Conservation (phyloP, 2,329 filamentous ascomycete species). For the Fusarium transvaalense region DNA sequence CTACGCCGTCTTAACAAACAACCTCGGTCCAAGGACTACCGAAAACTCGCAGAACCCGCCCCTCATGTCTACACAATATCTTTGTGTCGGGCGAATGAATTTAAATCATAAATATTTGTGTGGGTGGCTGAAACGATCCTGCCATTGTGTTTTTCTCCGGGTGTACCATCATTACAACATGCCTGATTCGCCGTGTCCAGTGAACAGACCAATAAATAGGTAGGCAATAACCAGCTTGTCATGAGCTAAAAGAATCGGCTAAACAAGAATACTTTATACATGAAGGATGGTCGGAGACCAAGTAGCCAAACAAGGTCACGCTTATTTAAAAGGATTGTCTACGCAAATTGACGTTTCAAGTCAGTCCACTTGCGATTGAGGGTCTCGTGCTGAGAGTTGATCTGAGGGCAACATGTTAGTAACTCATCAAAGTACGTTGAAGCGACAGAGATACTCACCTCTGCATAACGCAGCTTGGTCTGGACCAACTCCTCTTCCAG, state of each 20-base stretch:
- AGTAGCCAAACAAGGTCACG: constrained; percentile 28
- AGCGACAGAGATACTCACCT: constrained; percentile 72
- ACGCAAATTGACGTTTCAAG: constrained; percentile 70
- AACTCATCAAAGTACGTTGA: not conserved
- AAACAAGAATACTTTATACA: constrained; percentile 47
- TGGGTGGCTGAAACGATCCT: constrained; percentile 38
- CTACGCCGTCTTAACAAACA: constrained; percentile 4
- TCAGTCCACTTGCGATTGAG: constrained; percentile 84
- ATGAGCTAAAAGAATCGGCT: constrained; percentile 17
- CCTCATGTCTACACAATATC: constrained; percentile 22
- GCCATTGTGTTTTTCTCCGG: constrained; percentile 25
- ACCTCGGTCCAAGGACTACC: not conserved
- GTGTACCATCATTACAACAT: constrained; percentile 42
- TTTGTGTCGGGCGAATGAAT: constrained; percentile 14
- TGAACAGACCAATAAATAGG: constrained; percentile 13
- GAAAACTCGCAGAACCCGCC: constrained; percentile 12
- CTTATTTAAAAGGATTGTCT: constrained; percentile 10
- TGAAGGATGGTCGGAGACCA: constrained; percentile 33
- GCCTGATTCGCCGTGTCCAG: constrained; percentile 31
- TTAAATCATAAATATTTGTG: constrained; percentile 31
- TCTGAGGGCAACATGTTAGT: constrained; percentile 59
- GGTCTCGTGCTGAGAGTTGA: constrained; percentile 77
- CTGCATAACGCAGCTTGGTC: constrained; percentile 94
- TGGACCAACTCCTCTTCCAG: constrained; percentile 93
- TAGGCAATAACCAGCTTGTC: constrained; percentile 16